phyloP scores from a whole-genome alignment of 2,329 filamentous ascomycete genomes.

The Fusarium acutatum region DNA sequence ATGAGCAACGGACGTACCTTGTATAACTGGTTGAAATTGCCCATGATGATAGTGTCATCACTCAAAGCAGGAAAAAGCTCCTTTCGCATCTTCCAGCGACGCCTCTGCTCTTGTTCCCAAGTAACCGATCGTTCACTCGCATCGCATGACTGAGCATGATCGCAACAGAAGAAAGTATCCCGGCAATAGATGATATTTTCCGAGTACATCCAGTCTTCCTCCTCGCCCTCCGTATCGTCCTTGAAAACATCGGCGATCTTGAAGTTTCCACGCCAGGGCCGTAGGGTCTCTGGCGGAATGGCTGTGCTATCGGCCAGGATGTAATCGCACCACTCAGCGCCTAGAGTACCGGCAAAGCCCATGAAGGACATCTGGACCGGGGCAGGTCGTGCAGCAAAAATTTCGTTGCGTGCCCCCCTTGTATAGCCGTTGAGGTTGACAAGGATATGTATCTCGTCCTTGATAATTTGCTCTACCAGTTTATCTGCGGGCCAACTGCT shows the following conservation, averaged over 20 bases:
- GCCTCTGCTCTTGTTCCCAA: slow-evolving; percentile 84
- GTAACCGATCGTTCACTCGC: slow-evolving; percentile 70
- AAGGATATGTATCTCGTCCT: slow-evolving; percentile 91
- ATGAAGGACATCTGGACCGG: slow-evolving; percentile 99
- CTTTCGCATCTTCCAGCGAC: slow-evolving; percentile 92
- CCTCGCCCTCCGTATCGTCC: slow-evolving; percentile 72
- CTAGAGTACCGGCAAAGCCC: slow-evolving; percentile 96
- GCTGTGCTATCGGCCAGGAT: slow-evolving; percentile 90
- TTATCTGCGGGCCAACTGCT: slow-evolving; percentile 86
- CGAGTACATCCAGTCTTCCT: slow-evolving; percentile 89
- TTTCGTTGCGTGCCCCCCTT: slow-evolving; percentile 93
- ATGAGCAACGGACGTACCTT: slow-evolving; percentile 69
- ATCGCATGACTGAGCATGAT: slow-evolving; percentile 91
- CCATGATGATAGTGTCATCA: slow-evolving; percentile 88
- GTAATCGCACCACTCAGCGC: slow-evolving; percentile 99
- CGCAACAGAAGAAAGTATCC: slow-evolving; percentile 98
- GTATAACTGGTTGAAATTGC: slow-evolving; percentile 98
- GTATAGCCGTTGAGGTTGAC: slow-evolving; percentile 99
- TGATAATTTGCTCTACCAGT: slow-evolving; percentile 84
- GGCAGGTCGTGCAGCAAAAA: slow-evolving; percentile 92
- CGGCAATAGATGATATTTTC: slow-evolving; percentile 96
- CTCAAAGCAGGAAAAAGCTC: slow-evolving; percentile 85
- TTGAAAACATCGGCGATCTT: slow-evolving; percentile 74
- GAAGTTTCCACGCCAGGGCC: slow-evolving; percentile 80
- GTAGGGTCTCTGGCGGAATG: slow-evolving; percentile 81